A percentile compares a stretch with the other conserved stretches of the same genome.
Evolutionary conservation across 176 grass and related monocot species (phyloP).

Genomic region (Paspalum vaginatum): DNA sequence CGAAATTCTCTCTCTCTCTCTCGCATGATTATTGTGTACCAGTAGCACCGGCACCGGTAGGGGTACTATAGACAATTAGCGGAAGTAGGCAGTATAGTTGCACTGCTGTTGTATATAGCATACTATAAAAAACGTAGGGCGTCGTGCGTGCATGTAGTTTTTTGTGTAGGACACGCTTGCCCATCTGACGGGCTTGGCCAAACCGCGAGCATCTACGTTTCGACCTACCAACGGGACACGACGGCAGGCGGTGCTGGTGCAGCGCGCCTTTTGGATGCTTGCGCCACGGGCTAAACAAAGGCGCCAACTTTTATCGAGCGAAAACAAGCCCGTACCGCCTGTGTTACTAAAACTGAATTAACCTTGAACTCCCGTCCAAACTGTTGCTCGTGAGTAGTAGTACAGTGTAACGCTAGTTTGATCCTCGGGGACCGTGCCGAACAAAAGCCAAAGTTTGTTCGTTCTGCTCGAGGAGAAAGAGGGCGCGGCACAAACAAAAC

Average conservation of each 20-base stretch:
- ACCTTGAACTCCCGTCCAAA: not conserved
- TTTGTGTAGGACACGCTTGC: not conserved
- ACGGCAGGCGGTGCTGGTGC: not conserved
- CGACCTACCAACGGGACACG: not conserved
- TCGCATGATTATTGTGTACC: not conserved
- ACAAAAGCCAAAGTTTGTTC: conserved; percentile 26
- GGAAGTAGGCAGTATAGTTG: not conserved
- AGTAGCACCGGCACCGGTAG: no score
- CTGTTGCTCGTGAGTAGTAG: not conserved
- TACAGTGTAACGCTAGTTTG: conserved; percentile 30
- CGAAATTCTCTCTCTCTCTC: not conserved
- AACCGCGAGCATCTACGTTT: not conserved
- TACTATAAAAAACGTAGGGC: not conserved
- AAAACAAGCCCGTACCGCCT: not conserved
- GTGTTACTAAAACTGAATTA: no score
- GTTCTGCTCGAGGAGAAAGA: conserved; percentile 6
- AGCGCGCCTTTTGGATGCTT: conserved; percentile 29
- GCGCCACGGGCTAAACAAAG: conserved; percentile 24
- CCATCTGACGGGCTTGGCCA: not conserved
- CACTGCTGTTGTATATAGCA: no score
- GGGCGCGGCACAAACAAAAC: not conserved
- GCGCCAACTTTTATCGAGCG: not conserved
- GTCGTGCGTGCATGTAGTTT: not conserved
- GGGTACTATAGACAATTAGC: not conserved
- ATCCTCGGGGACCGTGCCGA: not conserved